Conservation (phyloP, 2,329 filamentous ascomycete species). For the Parafenestella ontariensis region DNA sequence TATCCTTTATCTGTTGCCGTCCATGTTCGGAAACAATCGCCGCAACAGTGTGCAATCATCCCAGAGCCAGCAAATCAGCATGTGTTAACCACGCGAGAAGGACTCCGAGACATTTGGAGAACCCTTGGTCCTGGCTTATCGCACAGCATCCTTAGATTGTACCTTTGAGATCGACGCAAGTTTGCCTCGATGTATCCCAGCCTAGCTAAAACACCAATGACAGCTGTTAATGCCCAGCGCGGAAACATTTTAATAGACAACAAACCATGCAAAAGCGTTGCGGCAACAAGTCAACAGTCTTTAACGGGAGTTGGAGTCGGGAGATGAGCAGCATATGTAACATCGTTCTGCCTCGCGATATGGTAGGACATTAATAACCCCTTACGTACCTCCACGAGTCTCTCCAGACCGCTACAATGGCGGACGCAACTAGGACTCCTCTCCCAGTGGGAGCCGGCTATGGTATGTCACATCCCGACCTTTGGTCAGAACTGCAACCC, state of each 20-base stretch:
- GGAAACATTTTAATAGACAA: slow-evolving; percentile 5
- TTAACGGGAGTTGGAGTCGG: slow-evolving; percentile 5
- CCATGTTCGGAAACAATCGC: neutral
- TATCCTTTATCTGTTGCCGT: neutral
- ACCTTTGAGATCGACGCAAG: slow-evolving; percentile 4
- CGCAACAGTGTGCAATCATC: neutral
- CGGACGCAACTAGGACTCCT: slow-evolving; percentile 21
- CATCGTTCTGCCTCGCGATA: neutral
- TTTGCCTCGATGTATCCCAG: neutral
- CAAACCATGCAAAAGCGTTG: neutral
- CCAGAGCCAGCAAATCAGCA: neutral
- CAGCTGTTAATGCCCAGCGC: slow-evolving; percentile 3
- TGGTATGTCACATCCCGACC: slow-evolving; percentile 43
- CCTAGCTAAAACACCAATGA: slow-evolving; percentile 8
- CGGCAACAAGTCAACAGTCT: neutral
- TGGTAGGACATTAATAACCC: neutral
- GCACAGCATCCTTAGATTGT: slow-evolving; percentile 1
- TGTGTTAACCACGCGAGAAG: neutral
- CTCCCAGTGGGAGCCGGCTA: slow-evolving; percentile 55
- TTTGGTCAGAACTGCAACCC: neutral
- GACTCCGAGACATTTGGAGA: neutral
- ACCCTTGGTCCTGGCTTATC: slow-evolving; percentile 7
- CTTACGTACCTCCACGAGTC: neutral
- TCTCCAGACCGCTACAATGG: slow-evolving; percentile 17
- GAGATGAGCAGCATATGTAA: neutral